Base-by-base conservation (phyloP, 768 basidiomycete species). In the Agaricus bisporus region DNA sequence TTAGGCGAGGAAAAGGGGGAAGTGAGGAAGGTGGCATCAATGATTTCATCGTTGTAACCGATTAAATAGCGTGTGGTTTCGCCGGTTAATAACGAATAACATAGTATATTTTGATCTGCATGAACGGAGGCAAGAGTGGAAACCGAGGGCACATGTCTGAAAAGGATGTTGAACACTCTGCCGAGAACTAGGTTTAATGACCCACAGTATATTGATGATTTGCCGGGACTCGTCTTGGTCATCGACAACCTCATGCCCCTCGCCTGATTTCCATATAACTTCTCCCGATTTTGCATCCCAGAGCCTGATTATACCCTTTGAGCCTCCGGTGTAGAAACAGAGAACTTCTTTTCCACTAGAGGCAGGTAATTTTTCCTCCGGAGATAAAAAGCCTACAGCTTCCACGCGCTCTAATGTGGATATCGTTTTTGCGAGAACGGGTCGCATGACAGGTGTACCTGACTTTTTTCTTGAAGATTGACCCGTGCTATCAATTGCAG, bases 1-100 rank as follows among this genome's bases (percentile, higher is more conserved):
- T 65, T 48, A 0, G 59, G 32, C 32, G 11, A 28, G 5, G 62
- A 57, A 26, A 58, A 59, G 6, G 58, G 61, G 18, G 73, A 65
- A 42, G 80, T 80, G 55, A 99, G 77, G 70, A 94, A 91, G 25
- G 80, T 75, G 4, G 85, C 81, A 62, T 98, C 97, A 48, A 98
- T 88, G 59, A 98, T 94, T 68, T 98, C 95, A 68, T 99, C 97
- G 67, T 98, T 98, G 77, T 88, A 99, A 0, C 97, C 97, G 61
- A 98, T 85, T 59, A 98, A 71, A 61, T 98, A 95, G 15, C 89
- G 86, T 2, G 77, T 73, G 22, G 90, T 70, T 8, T 77, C 71
- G 29, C 77, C 77, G 1, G 81, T 80, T n/a, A 75, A 66, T 7
- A 95, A 72, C 2, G 91, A 93, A 67, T 94, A 85, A 70, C 92